Conservation (phyloP, 139 green algal species). For the Haematococcus lacustris region DNA sequence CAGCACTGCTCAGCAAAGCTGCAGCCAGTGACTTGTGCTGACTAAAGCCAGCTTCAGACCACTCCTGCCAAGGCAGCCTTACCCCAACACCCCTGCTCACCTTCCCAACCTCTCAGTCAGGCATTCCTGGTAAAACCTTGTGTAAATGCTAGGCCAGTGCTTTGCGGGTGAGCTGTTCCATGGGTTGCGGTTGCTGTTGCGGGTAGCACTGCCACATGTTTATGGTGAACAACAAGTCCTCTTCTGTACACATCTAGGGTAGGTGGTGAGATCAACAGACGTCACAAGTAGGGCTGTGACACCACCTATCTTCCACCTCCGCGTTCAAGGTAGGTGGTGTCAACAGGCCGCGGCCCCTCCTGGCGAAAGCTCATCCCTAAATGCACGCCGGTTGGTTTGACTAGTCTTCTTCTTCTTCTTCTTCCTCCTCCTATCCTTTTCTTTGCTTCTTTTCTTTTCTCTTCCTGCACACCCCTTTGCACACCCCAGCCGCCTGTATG, state of each 20-base stretch:
- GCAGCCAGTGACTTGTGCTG: conserved; percentile 9
- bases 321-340: no score
- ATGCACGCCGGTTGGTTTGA: no score
- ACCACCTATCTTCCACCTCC: no score
- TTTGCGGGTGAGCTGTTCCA: neutral
- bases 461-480: no score
- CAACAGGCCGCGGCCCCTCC: neutral
- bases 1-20: neutral
- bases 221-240: no score
- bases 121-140: neutral
- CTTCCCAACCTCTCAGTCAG: neutral
- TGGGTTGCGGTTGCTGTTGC: neutral
- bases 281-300: no score
- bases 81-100: neutral
- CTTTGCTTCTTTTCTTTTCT: no score
- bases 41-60: conserved; percentile 36
- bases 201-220: no score
- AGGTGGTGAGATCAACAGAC: no score
- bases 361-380: neutral
- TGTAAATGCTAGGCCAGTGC: neutral
- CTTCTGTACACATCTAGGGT: no score
- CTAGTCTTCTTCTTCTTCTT: no score
- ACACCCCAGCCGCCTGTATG: neutral
- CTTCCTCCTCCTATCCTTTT: no score
- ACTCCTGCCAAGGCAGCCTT: neutral